A percentile compares a stretch with the other conserved stretches of the same genome.
Evolutionary conservation across 495 filamentous ascomycete species (phyloP).

Genomic region (Lentithecium fluviatile): DNA sequence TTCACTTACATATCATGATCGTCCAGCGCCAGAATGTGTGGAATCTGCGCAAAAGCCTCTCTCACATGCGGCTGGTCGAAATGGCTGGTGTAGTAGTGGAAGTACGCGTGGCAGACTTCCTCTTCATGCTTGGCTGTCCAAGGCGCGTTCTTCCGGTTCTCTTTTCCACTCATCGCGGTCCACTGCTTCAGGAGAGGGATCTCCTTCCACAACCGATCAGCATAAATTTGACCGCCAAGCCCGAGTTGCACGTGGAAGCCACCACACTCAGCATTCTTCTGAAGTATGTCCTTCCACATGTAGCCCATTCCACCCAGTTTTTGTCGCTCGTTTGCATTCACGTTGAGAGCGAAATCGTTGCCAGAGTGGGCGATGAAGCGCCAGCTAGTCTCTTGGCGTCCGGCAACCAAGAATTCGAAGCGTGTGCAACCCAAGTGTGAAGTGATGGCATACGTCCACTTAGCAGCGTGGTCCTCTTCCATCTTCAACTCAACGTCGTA

Average conservation of each 20-base stretch:
- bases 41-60: slow-evolving; percentile 96
- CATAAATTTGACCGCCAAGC: slow-evolving; percentile 92
- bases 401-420: slow-evolving; percentile 97
- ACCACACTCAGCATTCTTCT: slow-evolving; percentile 93
- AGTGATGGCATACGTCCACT: slow-evolving; percentile 98
- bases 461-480: slow-evolving; percentile 75
- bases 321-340: slow-evolving; percentile 77
- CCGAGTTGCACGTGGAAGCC: slow-evolving; percentile 94
- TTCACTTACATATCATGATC: slow-evolving; percentile 95
- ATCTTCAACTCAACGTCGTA: slow-evolving; percentile 92
- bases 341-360: slow-evolving; percentile 88
- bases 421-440: slow-evolving; percentile 94
- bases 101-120: slow-evolving; percentile 92
- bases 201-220: slow-evolving; percentile 94
- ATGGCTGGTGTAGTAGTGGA: slow-evolving; percentile 97
- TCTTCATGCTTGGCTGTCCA: slow-evolving; percentile 96
- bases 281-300: slow-evolving; percentile 99
- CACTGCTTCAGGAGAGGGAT: slow-evolving; percentile 90
- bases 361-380: slow-evolving; percentile 95
- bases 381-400: slow-evolving; percentile 86
- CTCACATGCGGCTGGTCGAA: slow-evolving; percentile 93
- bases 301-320: slow-evolving; percentile 83
- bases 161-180: slow-evolving; percentile 85
- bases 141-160: slow-evolving; percentile 80
- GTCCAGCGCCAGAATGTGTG: slow-evolving; percentile 87